These are phyloP conservation scores for Fomitopsis serialis DNA, from an alignment of 768 basidiomycete species.

Conservation along the genomic window DNA sequence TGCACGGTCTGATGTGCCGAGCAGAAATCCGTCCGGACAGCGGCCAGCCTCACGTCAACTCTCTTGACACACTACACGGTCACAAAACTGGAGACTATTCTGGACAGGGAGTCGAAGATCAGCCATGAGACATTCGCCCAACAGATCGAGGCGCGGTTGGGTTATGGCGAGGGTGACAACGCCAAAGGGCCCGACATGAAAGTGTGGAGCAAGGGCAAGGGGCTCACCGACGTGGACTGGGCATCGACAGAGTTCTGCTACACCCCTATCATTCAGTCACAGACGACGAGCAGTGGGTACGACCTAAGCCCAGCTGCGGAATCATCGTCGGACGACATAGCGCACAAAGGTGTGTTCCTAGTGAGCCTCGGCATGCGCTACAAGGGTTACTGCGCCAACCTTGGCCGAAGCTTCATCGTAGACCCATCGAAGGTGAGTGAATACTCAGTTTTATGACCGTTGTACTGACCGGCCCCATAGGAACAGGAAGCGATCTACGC, in stretches of 20 bases:
- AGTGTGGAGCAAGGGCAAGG: conserved; percentile 79
- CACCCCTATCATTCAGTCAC: conserved; percentile 93
- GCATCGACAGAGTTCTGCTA: conserved; percentile 90
- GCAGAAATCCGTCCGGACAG: conserved; percentile 75
- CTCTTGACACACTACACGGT: conserved; percentile 83
- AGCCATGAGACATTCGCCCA: conserved; percentile 82
- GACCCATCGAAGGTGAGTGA: conserved; percentile 77
- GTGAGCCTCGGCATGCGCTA: conserved; percentile 87
- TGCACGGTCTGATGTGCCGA: conserved; percentile 8
- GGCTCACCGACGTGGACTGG: conserved; percentile 82
- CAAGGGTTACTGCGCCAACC: conserved; percentile 88
- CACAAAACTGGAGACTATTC: conserved; percentile 81
- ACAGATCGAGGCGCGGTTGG: conserved; percentile 84
- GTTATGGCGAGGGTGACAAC: conserved; percentile 72
- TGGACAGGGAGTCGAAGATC: conserved; percentile 89
- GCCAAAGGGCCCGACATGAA: conserved; percentile 89
- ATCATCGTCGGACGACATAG: conserved; percentile 77
- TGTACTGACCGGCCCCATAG: conserved; percentile 34
- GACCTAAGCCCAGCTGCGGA: conserved; percentile 85
- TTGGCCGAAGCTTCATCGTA: conserved; percentile 92
- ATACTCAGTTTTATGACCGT: background rate
- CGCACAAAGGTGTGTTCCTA: conserved; percentile 84
- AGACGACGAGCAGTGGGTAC: conserved; percentile 76
- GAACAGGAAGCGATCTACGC: conserved; percentile 89
- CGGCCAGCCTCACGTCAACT: conserved; percentile 77